Evolutionary conservation across 2,329 filamentous ascomycete genomes (phyloP), one percentile per base, ranked within the genome.

Genomic region (Aspergillus unguis): DNA sequence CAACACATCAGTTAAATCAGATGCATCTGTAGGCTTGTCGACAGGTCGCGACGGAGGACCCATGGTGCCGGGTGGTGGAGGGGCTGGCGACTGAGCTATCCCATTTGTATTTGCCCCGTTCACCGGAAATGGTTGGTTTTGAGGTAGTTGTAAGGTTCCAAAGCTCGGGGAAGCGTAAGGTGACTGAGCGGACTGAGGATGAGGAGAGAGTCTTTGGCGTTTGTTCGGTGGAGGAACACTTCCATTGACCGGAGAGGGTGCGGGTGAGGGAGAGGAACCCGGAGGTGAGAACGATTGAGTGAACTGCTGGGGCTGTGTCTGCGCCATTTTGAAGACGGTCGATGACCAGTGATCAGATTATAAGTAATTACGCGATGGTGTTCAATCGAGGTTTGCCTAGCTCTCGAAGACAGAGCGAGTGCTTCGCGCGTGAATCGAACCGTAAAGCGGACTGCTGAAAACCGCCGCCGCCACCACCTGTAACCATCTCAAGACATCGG

Each of bases 1-100:
- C 50, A 96, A 73, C 46, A 91, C 88, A 73, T 96, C 92, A 59
- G 87, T 89, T 42, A 92, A 81, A 63, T 95, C 90, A 62, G 92
- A 70, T 45, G 71, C 69, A 71, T 82, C 71, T 50, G 78, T 80
- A 38, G 77, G 76, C 56, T 78, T 77, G 6, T 78, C 76, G 9
- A 68, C 73, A 9, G 83, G 83, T 37, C 81, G 75, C 54, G 81
- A 82, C n/a, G 83, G 83, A 41, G 83, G 84, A 3, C 82, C 82
- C 83, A 86, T 86, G 5, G 77, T 74, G 37, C 77, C 77, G 17
- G 71, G 66, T 44, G 75, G 53, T 65, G 73, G 62, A 66, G 75
- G 55, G 25, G 58, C 50, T 33, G 67, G 64, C 28, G 63, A 64
- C 36, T 78, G 83, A 63, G 81, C 83, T 62, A 80, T 62, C 42